Conservation (phyloP, 208 protist species). For the Wallacemonas sp. region DNA sequence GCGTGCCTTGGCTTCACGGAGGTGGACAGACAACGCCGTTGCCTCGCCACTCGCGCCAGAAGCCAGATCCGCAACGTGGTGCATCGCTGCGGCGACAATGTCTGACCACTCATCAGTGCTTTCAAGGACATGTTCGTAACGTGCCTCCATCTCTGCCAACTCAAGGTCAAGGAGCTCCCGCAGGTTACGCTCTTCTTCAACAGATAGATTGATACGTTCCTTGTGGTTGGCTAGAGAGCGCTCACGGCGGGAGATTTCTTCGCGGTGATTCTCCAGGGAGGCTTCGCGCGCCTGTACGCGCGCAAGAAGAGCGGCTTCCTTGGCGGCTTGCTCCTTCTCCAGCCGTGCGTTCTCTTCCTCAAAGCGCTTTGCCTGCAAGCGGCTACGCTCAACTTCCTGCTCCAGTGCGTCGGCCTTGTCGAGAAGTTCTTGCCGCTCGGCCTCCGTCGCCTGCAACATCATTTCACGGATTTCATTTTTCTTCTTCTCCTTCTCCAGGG, state of each 20-base stretch:
- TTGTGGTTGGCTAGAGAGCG: slow-evolving; percentile 4
- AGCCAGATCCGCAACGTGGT: background rate
- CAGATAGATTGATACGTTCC: slow-evolving; percentile 3
- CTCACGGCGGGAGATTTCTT: slow-evolving; percentile 5
- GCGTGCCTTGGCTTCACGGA: background rate
- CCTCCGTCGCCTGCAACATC: slow-evolving; percentile 48
- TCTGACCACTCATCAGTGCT: slow-evolving; percentile 10
- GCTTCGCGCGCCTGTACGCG: slow-evolving; percentile 24
- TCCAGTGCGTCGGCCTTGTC: slow-evolving; percentile 18
- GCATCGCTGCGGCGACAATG: background rate
- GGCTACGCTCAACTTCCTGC: slow-evolving; percentile 30
- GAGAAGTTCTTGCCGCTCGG: slow-evolving; percentile 22
- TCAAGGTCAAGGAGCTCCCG: slow-evolving; percentile 14
- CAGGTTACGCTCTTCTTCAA: slow-evolving; percentile 14
- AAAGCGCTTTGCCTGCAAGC: slow-evolving; percentile 26
- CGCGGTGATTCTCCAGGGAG: slow-evolving; percentile 22
- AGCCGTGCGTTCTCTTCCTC: slow-evolving; percentile 26
- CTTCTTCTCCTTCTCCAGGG: slow-evolving; percentile 50
- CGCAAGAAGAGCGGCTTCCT: slow-evolving; percentile 30
- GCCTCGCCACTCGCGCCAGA: background rate
- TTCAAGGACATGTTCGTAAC: slow-evolving; percentile 2
- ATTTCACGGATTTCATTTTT: slow-evolving; percentile 46
- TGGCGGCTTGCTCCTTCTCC: slow-evolving; percentile 26
- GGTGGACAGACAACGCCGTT: background rate
- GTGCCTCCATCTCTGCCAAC: slow-evolving; percentile 22